Conservation (phyloP, 2,329 filamentous ascomycete species). For the Aspergillus ochraceoroseus region DNA sequence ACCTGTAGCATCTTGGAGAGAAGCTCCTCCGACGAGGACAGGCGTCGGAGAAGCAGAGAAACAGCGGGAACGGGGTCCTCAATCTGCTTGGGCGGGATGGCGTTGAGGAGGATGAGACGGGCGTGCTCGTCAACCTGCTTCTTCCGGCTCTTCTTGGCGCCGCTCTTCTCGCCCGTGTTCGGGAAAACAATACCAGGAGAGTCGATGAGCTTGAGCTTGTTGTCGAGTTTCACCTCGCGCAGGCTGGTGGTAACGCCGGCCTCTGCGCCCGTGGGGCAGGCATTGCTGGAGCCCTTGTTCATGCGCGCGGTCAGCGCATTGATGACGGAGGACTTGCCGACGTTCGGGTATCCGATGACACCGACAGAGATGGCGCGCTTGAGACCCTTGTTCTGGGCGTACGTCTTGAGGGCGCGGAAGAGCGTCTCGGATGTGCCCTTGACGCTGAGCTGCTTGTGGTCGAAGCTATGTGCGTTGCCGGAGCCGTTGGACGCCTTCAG, state of each 20-base stretch:
- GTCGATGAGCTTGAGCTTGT: slow-evolving; percentile 87
- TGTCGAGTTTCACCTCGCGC: slow-evolving; percentile 87
- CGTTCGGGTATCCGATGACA: slow-evolving; percentile 92
- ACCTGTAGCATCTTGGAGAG: slow-evolving; percentile 73
- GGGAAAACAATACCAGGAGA: slow-evolving; percentile 95
- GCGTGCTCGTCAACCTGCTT: slow-evolving; percentile 69
- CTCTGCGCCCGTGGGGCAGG: slow-evolving; percentile 84
- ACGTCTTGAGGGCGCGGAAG: slow-evolving; percentile 85
- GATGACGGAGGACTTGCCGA: slow-evolving; percentile 94
- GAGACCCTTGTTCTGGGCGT: slow-evolving; percentile 73
- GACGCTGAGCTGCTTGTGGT: slow-evolving; percentile 82
- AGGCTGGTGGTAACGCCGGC: slow-evolving; percentile 87
- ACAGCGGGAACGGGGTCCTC: slow-evolving; percentile 87
- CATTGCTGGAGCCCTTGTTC: slow-evolving; percentile 56
- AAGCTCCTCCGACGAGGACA: slow-evolving; percentile 68
- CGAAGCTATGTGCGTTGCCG: slow-evolving; percentile 82
- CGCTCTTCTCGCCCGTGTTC: slow-evolving; percentile 47
- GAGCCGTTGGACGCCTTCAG: slow-evolving; percentile 78
- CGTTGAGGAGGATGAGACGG: slow-evolving; percentile 80
- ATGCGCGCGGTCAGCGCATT: slow-evolving; percentile 80
- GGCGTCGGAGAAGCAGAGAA: slow-evolving; percentile 71
- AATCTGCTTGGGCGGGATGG: slow-evolving; percentile 88
- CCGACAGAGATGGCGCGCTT: slow-evolving; percentile 88
- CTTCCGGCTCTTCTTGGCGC: slow-evolving; percentile 58
- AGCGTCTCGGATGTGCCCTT: slow-evolving; percentile 79